Percentiles rank a stretch among this genome's conserved stretches.
Conservation (phyloP, 257 asterid species). For the Handroanthus guayacan region DNA sequence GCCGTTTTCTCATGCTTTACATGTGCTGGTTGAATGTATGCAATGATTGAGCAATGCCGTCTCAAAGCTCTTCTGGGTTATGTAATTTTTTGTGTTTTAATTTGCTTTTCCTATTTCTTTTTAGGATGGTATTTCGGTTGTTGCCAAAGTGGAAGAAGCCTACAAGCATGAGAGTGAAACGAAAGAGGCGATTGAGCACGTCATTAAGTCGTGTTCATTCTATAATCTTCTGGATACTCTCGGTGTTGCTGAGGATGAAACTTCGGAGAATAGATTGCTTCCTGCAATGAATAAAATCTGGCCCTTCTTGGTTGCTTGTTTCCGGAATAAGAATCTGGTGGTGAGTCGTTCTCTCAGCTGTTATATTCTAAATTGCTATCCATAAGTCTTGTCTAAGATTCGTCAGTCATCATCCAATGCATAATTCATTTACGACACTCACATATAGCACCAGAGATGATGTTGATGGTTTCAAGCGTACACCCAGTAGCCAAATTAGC, state of each 20-base stretch:
- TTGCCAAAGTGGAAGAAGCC: conserved; percentile 87
- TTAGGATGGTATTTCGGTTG: conserved; percentile 74
- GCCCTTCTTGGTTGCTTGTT: conserved; percentile 88
- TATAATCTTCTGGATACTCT: conserved; percentile 70
- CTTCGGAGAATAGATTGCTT: conserved; percentile 80
- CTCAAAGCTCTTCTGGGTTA: not conserved
- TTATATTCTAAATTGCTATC: conserved; percentile 10
- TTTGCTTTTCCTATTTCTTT: conserved; percentile 26
- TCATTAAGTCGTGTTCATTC: conserved; percentile 53
- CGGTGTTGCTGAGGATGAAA: conserved; percentile 76
- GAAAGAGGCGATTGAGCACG: conserved; percentile 66
- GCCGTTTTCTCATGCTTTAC: not conserved
- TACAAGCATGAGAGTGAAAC: conserved; percentile 77
- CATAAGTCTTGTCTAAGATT: not conserved
- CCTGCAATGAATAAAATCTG: conserved; percentile 97
- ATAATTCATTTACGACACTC: too few species aligned
- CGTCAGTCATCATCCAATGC: not conserved
- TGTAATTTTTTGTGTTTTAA: not conserved
- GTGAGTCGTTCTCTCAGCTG: conserved; percentile 52
- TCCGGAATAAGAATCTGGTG: conserved; percentile 76
- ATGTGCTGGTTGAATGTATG: not conserved
- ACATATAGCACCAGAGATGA: too few species aligned
- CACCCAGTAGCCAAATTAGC: too few species aligned
- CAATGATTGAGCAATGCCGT: not conserved
- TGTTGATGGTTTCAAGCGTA: too few species aligned